These are phyloP conservation scores for Piedraia hortae DNA, from an alignment of 2,329 filamentous ascomycete species.

Conservation along the genomic window DNA sequence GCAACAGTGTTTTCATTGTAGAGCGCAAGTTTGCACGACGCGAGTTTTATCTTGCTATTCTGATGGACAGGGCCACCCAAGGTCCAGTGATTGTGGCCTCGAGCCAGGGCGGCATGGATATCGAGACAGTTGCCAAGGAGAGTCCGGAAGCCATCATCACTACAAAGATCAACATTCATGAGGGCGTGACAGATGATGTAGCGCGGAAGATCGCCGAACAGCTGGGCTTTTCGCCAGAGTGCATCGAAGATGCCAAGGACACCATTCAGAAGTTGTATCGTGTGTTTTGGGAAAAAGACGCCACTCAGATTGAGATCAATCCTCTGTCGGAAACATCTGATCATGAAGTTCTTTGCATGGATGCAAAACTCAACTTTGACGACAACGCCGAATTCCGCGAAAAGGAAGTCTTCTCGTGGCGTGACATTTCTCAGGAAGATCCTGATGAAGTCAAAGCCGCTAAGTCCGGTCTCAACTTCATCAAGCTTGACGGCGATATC, in stretches of 20 bases:
- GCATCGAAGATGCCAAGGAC: constrained; percentile 78
- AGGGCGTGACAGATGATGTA: constrained; percentile 84
- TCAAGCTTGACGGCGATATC: constrained; percentile 98
- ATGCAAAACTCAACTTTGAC: constrained; percentile 95
- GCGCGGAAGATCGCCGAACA: constrained; percentile 69
- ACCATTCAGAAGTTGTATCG: constrained; percentile 98
- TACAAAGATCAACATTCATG: constrained; percentile 78
- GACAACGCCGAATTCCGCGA: constrained; percentile 98
- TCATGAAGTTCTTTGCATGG: constrained; percentile 96
- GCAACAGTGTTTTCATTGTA: constrained; percentile 95
- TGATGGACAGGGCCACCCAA: constrained; percentile 89
- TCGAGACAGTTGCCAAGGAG: constrained; percentile 95
- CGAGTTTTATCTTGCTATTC: constrained; percentile 95
- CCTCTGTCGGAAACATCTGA: constrained; percentile 93
- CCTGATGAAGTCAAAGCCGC: constrained; percentile 92
- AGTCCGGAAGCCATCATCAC: constrained; percentile 86
- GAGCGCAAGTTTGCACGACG: constrained; percentile 98
- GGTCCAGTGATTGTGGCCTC: constrained; percentile 88
- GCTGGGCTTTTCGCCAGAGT: constrained; percentile 94
- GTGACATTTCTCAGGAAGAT: constrained; percentile 88
- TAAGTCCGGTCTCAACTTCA: constrained; percentile 89
- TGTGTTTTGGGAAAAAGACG: constrained; percentile 95
- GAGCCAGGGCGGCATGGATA: constrained; percentile 97
- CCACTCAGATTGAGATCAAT: constrained; percentile 99
- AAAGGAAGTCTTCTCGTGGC: constrained; percentile 82